Evolutionary conservation across 2,329 filamentous ascomycete species (phyloP).

Genomic region (Trichophyton schoenleinii): DNA sequence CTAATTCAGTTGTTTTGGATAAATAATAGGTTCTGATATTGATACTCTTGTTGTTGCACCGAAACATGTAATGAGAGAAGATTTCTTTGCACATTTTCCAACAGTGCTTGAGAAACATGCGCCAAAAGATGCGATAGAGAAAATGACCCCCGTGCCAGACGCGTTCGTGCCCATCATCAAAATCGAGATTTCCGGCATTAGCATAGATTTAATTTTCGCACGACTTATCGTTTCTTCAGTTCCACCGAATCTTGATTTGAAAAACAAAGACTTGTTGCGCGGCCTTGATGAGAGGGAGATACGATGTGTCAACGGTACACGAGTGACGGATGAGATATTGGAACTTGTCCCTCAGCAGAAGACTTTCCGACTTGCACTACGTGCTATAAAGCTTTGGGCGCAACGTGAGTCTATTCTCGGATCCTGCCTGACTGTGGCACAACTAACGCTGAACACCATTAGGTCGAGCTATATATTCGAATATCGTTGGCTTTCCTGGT

Average conservation of each 20-base stretch:
- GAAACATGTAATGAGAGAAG: conserved; percentile 72
- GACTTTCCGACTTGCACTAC: conserved; percentile 76
- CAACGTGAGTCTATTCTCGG: conserved; percentile 42
- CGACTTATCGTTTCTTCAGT: conserved; percentile 60
- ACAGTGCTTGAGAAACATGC: conserved; percentile 63
- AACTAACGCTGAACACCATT: conserved; percentile 3
- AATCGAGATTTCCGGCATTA: conserved; percentile 79
- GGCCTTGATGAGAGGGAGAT: conserved; percentile 79
- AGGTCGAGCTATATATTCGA: conserved; percentile 81
- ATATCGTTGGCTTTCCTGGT: conserved; percentile 91
- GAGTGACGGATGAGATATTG: conserved; percentile 87
- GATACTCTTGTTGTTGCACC: conserved; percentile 89
- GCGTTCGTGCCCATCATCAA: conserved; percentile 97
- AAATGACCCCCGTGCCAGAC: conserved; percentile 73
- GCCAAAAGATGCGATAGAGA: conserved; percentile 64
- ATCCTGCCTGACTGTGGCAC: neutral
- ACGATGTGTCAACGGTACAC: conserved; percentile 81
- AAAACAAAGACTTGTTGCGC: conserved; percentile 71
- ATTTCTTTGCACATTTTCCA: conserved; percentile 90
- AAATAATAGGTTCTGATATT: conserved; percentile 70
- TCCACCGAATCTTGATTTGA: conserved; percentile 59
- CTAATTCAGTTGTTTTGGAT: neutral
- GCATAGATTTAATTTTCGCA: conserved; percentile 87
- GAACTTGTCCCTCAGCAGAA: conserved; percentile 76
- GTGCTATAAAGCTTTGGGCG: conserved; percentile 94